A percentile compares a stretch with the other conserved stretches of the same genome.
These are phyloP conservation scores for Pisolithus albus DNA, from an alignment of 768 basidiomycete species.

Conservation along the genomic window DNA sequence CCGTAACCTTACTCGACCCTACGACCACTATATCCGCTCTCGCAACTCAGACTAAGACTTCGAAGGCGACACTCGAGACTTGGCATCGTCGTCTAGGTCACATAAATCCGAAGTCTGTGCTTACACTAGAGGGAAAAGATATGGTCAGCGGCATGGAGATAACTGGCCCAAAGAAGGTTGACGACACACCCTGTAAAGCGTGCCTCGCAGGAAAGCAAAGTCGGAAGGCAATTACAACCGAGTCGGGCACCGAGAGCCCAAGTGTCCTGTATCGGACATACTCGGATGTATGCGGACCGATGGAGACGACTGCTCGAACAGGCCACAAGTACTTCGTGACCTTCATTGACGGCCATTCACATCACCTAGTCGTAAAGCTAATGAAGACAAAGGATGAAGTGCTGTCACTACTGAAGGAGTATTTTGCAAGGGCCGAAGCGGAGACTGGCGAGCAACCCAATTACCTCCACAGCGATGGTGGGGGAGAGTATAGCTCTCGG, in stretches of 20 bases:
- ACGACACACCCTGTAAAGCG: slow-evolving; percentile 6
- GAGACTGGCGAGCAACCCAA: slow-evolving; percentile 4
- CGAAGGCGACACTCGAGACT: neutral
- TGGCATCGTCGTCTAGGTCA: slow-evolving; percentile 2
- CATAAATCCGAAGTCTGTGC: neutral
- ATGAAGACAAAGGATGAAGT: slow-evolving; percentile 6
- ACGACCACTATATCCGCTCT: neutral
- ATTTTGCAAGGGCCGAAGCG: slow-evolving; percentile 7
- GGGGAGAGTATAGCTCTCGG: no score
- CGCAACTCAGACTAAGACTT: neutral
- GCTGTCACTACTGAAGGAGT: slow-evolving; percentile 5
- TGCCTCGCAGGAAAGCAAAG: slow-evolving; percentile 22
- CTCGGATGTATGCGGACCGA: slow-evolving; percentile 17
- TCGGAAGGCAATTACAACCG: slow-evolving; percentile 5
- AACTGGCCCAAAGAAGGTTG: neutral
- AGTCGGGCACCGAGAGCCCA: slow-evolving; percentile 1
- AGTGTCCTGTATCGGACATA: slow-evolving; percentile 3
- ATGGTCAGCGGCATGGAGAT: slow-evolving; percentile 6
- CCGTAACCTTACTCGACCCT: neutral
- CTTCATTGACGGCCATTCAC: slow-evolving; percentile 16
- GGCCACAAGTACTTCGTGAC: slow-evolving; percentile 15
- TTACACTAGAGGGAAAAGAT: neutral
- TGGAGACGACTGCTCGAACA: slow-evolving; percentile 2
- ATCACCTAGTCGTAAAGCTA: slow-evolving; percentile 9
- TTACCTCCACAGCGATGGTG: no score